phyloP scores from a whole-genome alignment of 345 rosid genomes.

The Eucalyptus victrix region DNA sequence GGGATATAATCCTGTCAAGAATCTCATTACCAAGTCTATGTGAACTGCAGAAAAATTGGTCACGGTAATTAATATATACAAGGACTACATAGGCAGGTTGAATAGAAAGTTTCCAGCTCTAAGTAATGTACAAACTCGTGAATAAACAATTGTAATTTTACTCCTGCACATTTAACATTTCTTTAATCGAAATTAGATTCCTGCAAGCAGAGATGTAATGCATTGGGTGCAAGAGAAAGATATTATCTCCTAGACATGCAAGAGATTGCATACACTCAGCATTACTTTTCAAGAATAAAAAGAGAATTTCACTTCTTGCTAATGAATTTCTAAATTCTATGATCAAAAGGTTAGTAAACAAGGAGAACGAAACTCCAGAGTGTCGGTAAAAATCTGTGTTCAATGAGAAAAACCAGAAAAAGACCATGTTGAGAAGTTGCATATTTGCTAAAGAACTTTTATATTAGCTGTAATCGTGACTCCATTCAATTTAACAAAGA shows the following conservation, averaged over 20 bases:
- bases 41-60: not conserved
- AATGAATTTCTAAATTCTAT: not conserved
- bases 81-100: not conserved
- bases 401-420: not conserved
- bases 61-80: not conserved
- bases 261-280: not conserved
- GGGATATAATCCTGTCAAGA: not conserved
- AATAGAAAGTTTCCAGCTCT: not conserved
- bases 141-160: not conserved
- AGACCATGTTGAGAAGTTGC: not conserved
- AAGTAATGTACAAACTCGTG: not conserved
- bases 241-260: not conserved
- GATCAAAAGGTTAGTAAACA: not conserved
- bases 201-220: not conserved
- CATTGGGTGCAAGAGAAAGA: not conserved
- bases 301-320: not conserved
- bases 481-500: not conserved
- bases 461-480: not conserved
- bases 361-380: not conserved
- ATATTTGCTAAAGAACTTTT: not conserved
- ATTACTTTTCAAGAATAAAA: not conserved
- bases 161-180: not conserved
- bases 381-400: not conserved
- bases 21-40: not conserved
- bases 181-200: not conserved